Base-by-base conservation (phyloP, 2,329 filamentous ascomycete species). In the Sporothrix mexicana region DNA sequence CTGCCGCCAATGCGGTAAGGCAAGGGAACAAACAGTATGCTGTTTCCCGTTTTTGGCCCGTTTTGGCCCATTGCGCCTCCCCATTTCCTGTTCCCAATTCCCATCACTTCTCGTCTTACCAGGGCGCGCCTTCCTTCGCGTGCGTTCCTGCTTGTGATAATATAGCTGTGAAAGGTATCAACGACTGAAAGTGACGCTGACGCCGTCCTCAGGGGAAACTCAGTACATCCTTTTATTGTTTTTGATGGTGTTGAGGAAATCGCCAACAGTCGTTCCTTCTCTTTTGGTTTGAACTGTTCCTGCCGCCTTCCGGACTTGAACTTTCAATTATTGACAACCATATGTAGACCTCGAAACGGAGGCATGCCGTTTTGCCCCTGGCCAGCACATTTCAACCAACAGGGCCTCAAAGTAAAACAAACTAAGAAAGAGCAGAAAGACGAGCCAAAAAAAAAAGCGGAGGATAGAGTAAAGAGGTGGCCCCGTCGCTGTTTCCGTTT, bases 361-460 rank as follows among this genome's bases (percentile, higher is more conserved):
- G 57, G 9, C 47, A 30, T 59, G 36, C 8, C 53, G 51, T 53
- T 57, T 41, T 55, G 51, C 69, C 72, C 61, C 72, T 73, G 69
- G 72, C 41, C 59, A 49, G 51, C 25, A 57, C 20, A 25, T 70
- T 70, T 73, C 67, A 61, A 61, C 49, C 49, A 72, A 9, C 66
- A 17, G n/a, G 67, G 45, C 47, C 61, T 59, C 30, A 71, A 76
- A 36, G 74, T 76, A 75, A 76, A 76, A 76, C 74, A 76, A 23
- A 70, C 73, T 74, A 75, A 62, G 23, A 71, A 49, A 13, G 12
- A 59, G 30, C 36, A 73, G 71, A 73, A 59, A 67, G 72, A 69
- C 70, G 70, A 67, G n/a, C 25, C 49, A 15, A 15, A 62, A 25
- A 41, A 20, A 70, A 30, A 47, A 71, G 72, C 41, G 51, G 71